Percentiles rank a stretch among this genome's conserved stretches.
Conservation (phyloP, 2,329 filamentous ascomycete genomes). For the Fusarium sororula region DNA sequence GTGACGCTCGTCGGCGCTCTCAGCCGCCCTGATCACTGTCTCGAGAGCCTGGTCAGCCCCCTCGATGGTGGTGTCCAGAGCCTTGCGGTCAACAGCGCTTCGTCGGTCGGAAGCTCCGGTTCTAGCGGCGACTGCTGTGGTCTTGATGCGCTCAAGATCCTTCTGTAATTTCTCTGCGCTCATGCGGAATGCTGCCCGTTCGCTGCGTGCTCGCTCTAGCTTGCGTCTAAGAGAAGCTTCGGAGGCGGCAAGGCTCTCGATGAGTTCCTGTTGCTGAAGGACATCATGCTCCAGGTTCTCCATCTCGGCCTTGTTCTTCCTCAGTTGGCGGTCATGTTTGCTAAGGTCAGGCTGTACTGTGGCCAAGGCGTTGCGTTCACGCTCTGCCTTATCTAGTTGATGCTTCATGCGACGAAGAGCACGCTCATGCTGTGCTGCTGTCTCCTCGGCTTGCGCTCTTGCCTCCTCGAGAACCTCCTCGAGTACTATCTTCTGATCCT, state of each 20-base stretch:
- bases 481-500: constrained; percentile 66
- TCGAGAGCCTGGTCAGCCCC: constrained; percentile 64
- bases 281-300: constrained; percentile 79
- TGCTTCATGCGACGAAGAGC: constrained; percentile 55
- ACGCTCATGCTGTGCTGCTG: constrained; percentile 54
- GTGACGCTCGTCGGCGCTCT: constrained; percentile 74
- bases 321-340: constrained; percentile 68
- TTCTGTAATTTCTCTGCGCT: constrained; percentile 64
- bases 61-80: constrained; percentile 44
- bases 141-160: constrained; percentile 59
- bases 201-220: constrained; percentile 74
- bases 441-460: constrained; percentile 60
- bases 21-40: constrained; percentile 65
- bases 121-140: constrained; percentile 47
- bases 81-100: constrained; percentile 34
- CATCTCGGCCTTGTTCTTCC: constrained; percentile 69
- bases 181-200: constrained; percentile 65
- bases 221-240: constrained; percentile 71
- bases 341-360: constrained; percentile 51
- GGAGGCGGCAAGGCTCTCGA: constrained; percentile 65
- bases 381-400: constrained; percentile 61
- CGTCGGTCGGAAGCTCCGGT: constrained; percentile 14
- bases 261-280: constrained; percentile 71
- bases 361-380: constrained; percentile 53
- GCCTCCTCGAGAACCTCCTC: constrained; percentile 68